phyloP scores from a whole-genome alignment of 2,329 filamentous ascomycete genomes.

The Neophaeococcomyces mojaviensis region DNA sequence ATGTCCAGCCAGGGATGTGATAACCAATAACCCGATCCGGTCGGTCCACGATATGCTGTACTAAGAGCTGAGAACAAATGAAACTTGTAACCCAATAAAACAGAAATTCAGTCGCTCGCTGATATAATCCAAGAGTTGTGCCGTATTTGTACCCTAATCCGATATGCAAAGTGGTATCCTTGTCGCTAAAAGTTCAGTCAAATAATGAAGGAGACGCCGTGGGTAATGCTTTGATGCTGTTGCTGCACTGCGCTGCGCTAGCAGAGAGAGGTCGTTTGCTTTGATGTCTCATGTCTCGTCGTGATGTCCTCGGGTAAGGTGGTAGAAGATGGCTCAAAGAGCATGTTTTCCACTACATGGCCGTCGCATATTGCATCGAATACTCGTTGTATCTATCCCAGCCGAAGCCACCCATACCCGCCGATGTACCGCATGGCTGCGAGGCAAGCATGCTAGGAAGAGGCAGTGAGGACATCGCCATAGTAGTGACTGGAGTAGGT shows the following conservation, averaged over 20 bases:
- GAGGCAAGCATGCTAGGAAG: constrained; percentile 80
- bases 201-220: constrained; percentile 12
- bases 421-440: constrained; percentile 71
- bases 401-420: constrained; percentile 69
- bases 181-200: constrained; percentile 29
- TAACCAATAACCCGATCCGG: constrained; percentile 8
- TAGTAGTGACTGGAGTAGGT: constrained; percentile 33
- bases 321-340: constrained; percentile 11
- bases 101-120: constrained; percentile 44
- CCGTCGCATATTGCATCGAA: constrained; percentile 61
- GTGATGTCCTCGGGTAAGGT: constrained; percentile 6
- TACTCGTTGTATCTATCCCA: constrained; percentile 85
- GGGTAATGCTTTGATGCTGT: constrained; percentile 13
- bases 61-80: constrained; percentile 7
- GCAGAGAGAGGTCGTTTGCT: background rate
- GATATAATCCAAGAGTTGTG: constrained; percentile 37
- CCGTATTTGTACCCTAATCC: constrained; percentile 26
- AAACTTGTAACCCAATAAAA: constrained; percentile 15
- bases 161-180: constrained; percentile 36
- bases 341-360: constrained; percentile 67
- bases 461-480: constrained; percentile 61
- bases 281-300: constrained; percentile 10
- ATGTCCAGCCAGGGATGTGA: constrained; percentile 30
- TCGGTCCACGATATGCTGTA: background rate
- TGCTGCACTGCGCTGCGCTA: constrained; percentile 1